These are phyloP conservation scores for Rhexocercosporidium sp. DNA, from an alignment of 2,329 filamentous ascomycete genomes.

Conservation along the genomic window DNA sequence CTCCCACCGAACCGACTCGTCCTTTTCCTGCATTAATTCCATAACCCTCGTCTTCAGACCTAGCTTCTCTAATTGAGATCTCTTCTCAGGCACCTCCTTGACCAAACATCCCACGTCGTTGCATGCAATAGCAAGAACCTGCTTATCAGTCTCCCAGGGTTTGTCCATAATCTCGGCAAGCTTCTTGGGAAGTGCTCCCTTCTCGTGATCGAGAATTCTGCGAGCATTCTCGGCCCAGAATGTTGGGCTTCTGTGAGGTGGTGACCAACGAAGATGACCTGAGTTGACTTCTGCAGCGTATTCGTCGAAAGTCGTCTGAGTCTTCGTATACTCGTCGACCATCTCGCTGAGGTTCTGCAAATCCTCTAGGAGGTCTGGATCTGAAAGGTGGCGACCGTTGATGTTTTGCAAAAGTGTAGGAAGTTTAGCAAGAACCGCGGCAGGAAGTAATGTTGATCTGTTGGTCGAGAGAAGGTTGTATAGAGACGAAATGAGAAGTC, in stretches of 20 bases:
- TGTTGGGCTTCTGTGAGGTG: conserved; percentile 70
- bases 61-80: conserved; percentile 67
- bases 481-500: conserved; percentile 86
- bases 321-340: conserved; percentile 70
- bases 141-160: conserved; percentile 72
- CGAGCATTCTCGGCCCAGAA: conserved; percentile 79
- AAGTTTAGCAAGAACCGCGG: conserved; percentile 84
- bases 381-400: conserved; percentile 64
- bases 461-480: conserved; percentile 79
- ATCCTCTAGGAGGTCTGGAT: conserved; percentile 68
- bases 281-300: conserved; percentile 71
- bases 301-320: conserved; percentile 54
- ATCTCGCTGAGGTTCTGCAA: conserved; percentile 64
- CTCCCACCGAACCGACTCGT: conserved; percentile 76
- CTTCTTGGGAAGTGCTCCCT: conserved; percentile 68
- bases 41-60: conserved; percentile 73
- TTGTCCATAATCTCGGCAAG: conserved; percentile 71
- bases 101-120: conserved; percentile 75
- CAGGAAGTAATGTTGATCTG: conserved; percentile 76
- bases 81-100: conserved; percentile 72
- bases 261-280: conserved; percentile 77
- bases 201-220: conserved; percentile 69
- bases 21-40: conserved; percentile 73
- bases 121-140: conserved; percentile 75
- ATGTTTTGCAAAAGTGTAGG: conserved; percentile 70